These are phyloP conservation scores for Trypanosoma grayi DNA, from an alignment of 208 protist genomes.

Conservation along the genomic window DNA sequence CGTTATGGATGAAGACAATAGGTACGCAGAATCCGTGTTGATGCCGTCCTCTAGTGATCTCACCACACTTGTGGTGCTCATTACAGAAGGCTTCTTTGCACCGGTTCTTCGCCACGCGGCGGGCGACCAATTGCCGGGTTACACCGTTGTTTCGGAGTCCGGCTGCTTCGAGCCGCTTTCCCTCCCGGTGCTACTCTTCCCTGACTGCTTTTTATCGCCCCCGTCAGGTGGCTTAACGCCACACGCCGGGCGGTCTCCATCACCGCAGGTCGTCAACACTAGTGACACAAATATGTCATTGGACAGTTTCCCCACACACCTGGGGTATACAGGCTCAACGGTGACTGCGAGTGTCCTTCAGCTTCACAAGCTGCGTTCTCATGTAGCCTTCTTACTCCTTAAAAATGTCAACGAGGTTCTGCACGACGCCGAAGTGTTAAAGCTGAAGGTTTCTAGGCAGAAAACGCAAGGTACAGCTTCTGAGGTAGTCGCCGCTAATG, in stretches of 20 bases:
- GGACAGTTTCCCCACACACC: not conserved
- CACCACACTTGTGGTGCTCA: conserved; percentile 31
- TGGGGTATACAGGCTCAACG: not conserved
- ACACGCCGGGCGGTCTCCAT: not conserved
- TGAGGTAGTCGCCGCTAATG: conserved; percentile 7
- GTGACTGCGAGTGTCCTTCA: conserved; percentile 23
- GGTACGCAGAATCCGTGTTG: conserved; percentile 23
- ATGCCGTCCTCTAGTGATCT: conserved; percentile 66
- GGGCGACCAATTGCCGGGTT: conserved; percentile 20
- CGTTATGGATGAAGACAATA: conserved; percentile 33
- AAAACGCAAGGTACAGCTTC: not conserved
- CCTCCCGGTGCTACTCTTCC: conserved; percentile 57
- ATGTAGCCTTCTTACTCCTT: conserved; percentile 37
- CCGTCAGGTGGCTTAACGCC: conserved; percentile 9
- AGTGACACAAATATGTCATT: not conserved
- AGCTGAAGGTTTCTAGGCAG: conserved; percentile 23
- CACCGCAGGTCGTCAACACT: not conserved
- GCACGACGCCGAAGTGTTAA: conserved; percentile 53
- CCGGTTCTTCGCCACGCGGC: conserved; percentile 42
- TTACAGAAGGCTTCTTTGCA: conserved; percentile 62
- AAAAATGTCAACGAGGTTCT: conserved; percentile 58
- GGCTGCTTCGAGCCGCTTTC: conserved; percentile 52
- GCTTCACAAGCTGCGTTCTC: conserved; percentile 28
- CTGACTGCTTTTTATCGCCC: conserved; percentile 61
- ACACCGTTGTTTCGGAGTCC: conserved; percentile 38